phyloP scores from a whole-genome alignment of 352 stramenopile genomes.

The Globisporangium nodosum region DNA sequence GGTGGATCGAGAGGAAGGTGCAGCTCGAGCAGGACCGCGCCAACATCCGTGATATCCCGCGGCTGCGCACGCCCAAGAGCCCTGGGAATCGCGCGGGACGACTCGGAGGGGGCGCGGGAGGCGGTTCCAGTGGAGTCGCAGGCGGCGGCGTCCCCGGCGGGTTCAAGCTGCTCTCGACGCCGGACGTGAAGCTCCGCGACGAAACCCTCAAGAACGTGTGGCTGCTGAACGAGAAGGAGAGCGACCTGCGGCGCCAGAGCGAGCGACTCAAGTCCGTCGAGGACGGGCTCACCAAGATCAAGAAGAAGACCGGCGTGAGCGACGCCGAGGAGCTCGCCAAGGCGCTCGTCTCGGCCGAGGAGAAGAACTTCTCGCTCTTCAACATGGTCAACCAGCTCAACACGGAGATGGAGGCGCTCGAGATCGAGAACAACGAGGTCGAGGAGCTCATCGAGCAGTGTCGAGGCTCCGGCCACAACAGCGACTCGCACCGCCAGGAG shows the following conservation, averaged over 20 bases:
- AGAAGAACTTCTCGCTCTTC: constrained; percentile 95
- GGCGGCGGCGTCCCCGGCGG: constrained; percentile 13
- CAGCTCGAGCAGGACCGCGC: constrained; percentile 80
- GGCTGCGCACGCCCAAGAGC: constrained; percentile 57
- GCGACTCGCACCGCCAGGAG: constrained; percentile 46
- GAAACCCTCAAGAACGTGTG: constrained; percentile 75
- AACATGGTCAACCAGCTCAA: constrained; percentile 94
- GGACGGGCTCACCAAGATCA: constrained; percentile 83
- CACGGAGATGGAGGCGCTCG: constrained; percentile 84
- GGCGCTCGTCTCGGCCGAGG: constrained; percentile 83
- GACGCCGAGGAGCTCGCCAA: constrained; percentile 82
- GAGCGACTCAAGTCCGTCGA: constrained; percentile 68
- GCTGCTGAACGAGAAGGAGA: constrained; percentile 72
- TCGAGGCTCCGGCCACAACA: constrained; percentile 48
- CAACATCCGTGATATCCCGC: constrained; percentile 72
- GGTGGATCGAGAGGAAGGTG: constrained; percentile 80
- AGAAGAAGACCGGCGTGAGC: constrained; percentile 81
- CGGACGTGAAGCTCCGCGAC: constrained; percentile 64
- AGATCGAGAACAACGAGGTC: constrained; percentile 80
- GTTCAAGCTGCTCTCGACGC: constrained; percentile 60
- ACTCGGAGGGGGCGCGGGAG: background rate
- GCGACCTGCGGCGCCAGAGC: constrained; percentile 62
- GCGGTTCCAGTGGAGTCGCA: background rate
- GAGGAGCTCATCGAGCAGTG: constrained; percentile 57
- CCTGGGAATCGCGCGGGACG: constrained; percentile 1